Evolutionary conservation across 2,329 filamentous ascomycete genomes (phyloP).

Genomic region (Cryphonectria carpinicola): DNA sequence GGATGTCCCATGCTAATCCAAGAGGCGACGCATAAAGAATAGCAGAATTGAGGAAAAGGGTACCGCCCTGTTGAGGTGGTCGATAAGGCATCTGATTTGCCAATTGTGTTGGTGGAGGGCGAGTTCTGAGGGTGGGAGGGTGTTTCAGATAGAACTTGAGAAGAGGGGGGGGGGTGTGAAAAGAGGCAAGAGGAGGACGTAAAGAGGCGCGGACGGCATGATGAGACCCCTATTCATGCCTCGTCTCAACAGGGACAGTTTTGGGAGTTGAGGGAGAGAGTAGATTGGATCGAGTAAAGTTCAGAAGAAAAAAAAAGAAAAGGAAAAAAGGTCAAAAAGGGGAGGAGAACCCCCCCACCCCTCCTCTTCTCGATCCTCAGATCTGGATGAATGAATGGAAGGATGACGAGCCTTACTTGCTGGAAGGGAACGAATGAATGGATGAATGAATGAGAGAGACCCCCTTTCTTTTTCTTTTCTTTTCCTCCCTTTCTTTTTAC

Average conservation of each 20-base stretch:
- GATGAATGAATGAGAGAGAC: not conserved
- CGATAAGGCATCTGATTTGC: slow-evolving; percentile 2
- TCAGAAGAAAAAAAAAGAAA: not conserved
- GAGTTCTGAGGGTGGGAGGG: not conserved
- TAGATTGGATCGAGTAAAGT: slow-evolving; percentile 6
- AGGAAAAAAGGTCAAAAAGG: slow-evolving; percentile 11
- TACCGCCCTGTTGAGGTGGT: not conserved
- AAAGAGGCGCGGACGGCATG: slow-evolving; percentile 12
- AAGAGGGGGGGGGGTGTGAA: not conserved
- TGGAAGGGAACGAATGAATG: not conserved
- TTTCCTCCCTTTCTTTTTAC: too few species aligned
- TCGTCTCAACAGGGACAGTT: not conserved
- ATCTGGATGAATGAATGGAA: not conserved
- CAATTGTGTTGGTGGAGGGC: not conserved
- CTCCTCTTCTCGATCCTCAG: not conserved
- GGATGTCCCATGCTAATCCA: not conserved
- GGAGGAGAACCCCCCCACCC: slow-evolving; percentile 7
- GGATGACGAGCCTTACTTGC: not conserved
- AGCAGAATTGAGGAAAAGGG: not conserved
- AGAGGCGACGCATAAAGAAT: not conserved
- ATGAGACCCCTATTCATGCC: slow-evolving; percentile 17
- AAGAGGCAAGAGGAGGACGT: not conserved
- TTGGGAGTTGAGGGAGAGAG: not conserved
- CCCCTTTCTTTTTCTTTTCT: not conserved
- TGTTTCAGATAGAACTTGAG: slow-evolving; percentile 23